phyloP scores from a whole-genome alignment of 768 basidiomycete genomes.

The Tricholoma flavovirens region DNA sequence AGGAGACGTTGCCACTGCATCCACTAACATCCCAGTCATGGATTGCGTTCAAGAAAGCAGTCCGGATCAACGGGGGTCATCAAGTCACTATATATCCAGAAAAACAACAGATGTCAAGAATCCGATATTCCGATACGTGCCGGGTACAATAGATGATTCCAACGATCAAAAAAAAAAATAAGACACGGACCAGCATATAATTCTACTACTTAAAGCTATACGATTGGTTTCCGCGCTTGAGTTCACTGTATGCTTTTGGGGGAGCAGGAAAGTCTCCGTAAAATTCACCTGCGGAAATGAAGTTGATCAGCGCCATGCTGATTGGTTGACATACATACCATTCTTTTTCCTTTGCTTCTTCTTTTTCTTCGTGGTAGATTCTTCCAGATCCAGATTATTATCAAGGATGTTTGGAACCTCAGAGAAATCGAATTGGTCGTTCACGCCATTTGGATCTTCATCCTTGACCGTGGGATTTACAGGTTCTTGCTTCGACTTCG shows the following conservation, averaged over 20 bases:
- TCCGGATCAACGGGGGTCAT: too few relatives aligned
- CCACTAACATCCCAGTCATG: conserved; percentile 1
- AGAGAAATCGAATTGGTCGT: conserved; percentile 64
- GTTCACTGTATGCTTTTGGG: conserved; percentile 57
- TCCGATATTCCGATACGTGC: not conserved
- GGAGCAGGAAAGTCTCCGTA: conserved; percentile 61
- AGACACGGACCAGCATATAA: conserved; percentile 1
- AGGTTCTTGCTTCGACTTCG: conserved; percentile 11
- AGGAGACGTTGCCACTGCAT: conserved; percentile 3
- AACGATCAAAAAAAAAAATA: not conserved
- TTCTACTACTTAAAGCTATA: conserved; percentile 55
- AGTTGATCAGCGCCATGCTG: conserved; percentile 5
- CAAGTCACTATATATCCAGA: not conserved
- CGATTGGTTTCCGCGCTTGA: conserved; percentile 67
- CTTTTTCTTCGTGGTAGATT: conserved; percentile 44
- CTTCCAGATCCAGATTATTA: conserved; percentile 38
- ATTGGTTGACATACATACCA: conserved; percentile 16
- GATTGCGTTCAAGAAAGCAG: not conserved
- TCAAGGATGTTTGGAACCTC: conserved; percentile 70
- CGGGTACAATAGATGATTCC: not conserved
- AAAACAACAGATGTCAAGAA: not conserved
- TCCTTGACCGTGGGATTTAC: conserved; percentile 6
- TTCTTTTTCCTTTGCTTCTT: conserved; percentile 36
- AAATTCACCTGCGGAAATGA: conserved; percentile 32
- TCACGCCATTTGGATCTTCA: conserved; percentile 14